Evolutionary conservation across 1,284 basidiomycete genomes (phyloP), one percentile per base, ranked within the genome.

Genomic region (Marasmius sp.): DNA sequence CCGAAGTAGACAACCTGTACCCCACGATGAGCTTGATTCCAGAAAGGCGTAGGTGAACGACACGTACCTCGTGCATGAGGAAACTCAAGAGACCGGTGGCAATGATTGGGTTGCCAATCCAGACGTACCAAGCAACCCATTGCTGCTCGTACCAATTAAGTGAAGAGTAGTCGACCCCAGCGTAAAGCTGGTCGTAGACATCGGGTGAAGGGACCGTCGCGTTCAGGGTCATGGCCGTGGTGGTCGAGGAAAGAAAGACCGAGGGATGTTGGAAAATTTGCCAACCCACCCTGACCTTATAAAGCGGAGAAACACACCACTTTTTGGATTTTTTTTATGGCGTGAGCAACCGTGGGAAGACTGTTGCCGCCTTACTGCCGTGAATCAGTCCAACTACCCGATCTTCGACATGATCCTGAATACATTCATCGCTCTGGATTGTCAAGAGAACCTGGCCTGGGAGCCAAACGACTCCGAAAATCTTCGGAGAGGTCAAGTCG

Each of bases 61-160:
- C 9, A 77, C 89, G 59, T 63, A 95, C 93, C 85, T 98, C 96
- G 76, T 98, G 97, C 66, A 98, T 74, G 41, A 97, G 65, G 76
- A 99, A 98, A 69, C 92, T 94, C 86, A 95, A 89, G 64, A 99
- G 79, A 64, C 97, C 95, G 0, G 97, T 99, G 18, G 97, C 97
- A 68, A 99, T 84, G 64, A 97, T 76, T 0, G 96, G 95, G 81
- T 97, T 97, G 65, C 88, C 93, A 61, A 95, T 87, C 80, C 81
- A 88, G 58, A 92, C 79, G 74, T 97, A 96, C 91, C 93, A 96
- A 16, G 82, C 77, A 54, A 82, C 88, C 94, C 94, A 96, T 68
- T 86, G 78, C 60, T 85, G 81, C 77, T 97, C 94, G 54, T 91
- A 68, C 88, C 87, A 92, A 70, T 76, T 88, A 57, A 96, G 82